A percentile compares a stretch with the other conserved stretches of the same genome.
Evolutionary conservation across 306 rosid genomes (phyloP).

Genomic region (Abrus precatorius): DNA sequence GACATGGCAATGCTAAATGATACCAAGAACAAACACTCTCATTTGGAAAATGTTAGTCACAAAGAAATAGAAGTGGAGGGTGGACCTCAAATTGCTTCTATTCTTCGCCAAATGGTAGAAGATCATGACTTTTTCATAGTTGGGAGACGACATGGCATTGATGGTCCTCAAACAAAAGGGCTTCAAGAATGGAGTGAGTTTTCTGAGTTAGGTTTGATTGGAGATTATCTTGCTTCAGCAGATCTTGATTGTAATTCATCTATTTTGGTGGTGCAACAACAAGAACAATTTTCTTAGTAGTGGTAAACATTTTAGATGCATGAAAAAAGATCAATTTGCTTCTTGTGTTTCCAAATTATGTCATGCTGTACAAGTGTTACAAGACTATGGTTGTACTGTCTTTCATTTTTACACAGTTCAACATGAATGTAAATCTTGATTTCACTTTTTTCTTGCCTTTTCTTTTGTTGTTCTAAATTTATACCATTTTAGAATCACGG

Average conservation of each 20-base stretch:
- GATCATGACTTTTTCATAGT: slow-evolving; percentile 61
- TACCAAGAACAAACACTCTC: background rate
- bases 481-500: too few species aligned
- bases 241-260: slow-evolving; percentile 56
- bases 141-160: slow-evolving; percentile 58
- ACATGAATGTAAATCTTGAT: background rate
- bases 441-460: too few species aligned
- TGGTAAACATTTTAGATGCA: background rate
- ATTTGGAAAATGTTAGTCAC: background rate
- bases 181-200: slow-evolving; percentile 72
- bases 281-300: background rate
- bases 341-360: background rate
- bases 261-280: slow-evolving; percentile 61
- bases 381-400: background rate
- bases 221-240: slow-evolving; percentile 71
- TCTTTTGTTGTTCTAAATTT: too few species aligned
- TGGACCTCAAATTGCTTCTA: slow-evolving; percentile 43
- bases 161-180: slow-evolving; percentile 53
- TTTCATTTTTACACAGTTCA: background rate
- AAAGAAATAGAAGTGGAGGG: slow-evolving; percentile 31
- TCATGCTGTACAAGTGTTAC: background rate
- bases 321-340: background rate
- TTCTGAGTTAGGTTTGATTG: slow-evolving; percentile 64
- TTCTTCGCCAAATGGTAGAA: slow-evolving; percentile 43
- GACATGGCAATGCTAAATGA: slow-evolving; percentile 49